These are phyloP conservation scores for Aspergillus cavernicola DNA, from an alignment of 495 filamentous ascomycete species.

Conservation along the genomic window DNA sequence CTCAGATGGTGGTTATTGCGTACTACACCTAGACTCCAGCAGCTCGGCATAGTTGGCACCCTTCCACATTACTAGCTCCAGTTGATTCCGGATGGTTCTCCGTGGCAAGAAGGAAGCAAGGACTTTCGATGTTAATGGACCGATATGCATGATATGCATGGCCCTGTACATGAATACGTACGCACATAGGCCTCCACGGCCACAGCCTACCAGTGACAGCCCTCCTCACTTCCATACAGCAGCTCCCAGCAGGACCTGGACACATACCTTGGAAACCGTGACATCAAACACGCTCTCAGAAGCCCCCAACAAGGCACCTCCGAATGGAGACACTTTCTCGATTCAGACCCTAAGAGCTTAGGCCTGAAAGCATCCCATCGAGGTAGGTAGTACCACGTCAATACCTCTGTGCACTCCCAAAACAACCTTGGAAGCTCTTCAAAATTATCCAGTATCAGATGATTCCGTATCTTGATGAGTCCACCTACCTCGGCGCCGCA, in stretches of 20 bases:
- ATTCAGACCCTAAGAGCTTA: neutral
- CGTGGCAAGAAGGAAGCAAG: conserved; percentile 4
- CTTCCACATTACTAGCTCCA: neutral
- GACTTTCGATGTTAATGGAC: neutral
- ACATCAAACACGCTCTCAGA: conserved; percentile 8
- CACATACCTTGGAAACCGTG: neutral
- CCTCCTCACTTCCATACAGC: neutral
- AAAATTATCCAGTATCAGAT: neutral
- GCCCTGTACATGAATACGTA: neutral
- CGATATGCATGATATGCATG: conserved; percentile 1
- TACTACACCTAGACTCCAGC: neutral
- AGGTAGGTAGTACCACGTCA: neutral
- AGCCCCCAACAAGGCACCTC: neutral
- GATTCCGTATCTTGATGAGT: neutral
- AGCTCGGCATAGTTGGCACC: neutral
- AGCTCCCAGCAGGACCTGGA: neutral
- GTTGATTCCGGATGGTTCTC: neutral
- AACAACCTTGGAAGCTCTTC: too few relatives aligned
- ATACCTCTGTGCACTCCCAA: neutral
- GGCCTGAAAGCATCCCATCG: neutral
- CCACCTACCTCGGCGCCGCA: neutral
- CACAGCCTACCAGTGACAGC: neutral
- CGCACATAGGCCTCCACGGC: neutral
- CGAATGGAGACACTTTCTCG: neutral
- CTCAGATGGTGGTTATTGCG: neutral